Evolutionary conservation across 345 rosid species (phyloP), one percentile per base, ranked within the genome.

Genomic region (Kernera saxatilis): DNA sequence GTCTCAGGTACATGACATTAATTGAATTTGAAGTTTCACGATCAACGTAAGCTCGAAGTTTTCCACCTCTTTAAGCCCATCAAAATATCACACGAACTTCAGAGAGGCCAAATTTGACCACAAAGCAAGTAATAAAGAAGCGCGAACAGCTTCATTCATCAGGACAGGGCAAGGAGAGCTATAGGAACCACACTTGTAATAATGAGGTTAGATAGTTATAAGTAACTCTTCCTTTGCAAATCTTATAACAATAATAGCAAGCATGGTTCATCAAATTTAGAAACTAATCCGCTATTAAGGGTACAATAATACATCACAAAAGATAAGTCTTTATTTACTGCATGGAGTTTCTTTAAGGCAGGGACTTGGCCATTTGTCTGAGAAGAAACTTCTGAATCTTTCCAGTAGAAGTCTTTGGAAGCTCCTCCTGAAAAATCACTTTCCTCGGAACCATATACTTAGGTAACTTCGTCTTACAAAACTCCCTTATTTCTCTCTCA

Each of bases 401-500:
- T 27, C 89, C 92, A 0, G 92, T 85, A 1, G 89, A 78, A 11
- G 89, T 85, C 67, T 79, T 85, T 0, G 92, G 88, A 44, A 87
- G 76, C 59, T 87, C 86, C 6, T 74, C 80, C 19, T 67, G 74
- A 57, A 87, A 80, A 30, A 82, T 80, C 18, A 83, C 85, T 22
- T 78, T 83, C 68, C 77, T 87, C 0, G 89, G 92, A 25, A 79
- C 85, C 89, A 87, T 87, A 37, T 77, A 87, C 40, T 36, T 82
- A 0, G 89, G 86, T 78, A 87, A 32, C 63, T 48, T 80, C 0
- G 56, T 81, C 69, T 79, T 85, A 3, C 86, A 83, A 46, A 57
- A 85, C 15, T 83, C 82, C 17, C 77, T 80, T 22, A 87, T 77
- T 21, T 87, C 93, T 45, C 75, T 72, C 74, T 79, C 84, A 1